Percentiles rank a stretch among this genome's conserved stretches.
phyloP scores from a whole-genome alignment of 208 protist genomes.

The Acanthamoeba castellanii region DNA sequence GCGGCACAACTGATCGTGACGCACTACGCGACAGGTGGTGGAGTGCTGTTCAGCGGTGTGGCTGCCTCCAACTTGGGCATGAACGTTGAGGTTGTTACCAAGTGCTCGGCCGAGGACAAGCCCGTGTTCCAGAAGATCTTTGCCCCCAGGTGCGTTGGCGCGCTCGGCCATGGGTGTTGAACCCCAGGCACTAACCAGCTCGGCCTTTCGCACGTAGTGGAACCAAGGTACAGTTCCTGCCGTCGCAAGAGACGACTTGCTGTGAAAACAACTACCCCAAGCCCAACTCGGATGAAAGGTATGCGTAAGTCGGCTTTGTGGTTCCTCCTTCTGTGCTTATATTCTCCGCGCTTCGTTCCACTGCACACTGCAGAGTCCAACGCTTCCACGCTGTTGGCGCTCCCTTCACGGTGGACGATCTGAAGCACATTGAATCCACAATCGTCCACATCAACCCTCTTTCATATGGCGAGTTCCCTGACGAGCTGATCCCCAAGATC shows the following conservation, averaged over 20 bases:
- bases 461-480: slow-evolving; percentile 62
- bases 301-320: neutral
- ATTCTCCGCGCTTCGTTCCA: neutral
- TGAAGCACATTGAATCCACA: slow-evolving; percentile 41
- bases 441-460: slow-evolving; percentile 65
- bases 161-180: neutral
- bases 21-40: neutral
- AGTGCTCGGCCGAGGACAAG: slow-evolving; percentile 51
- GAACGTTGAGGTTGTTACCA: slow-evolving; percentile 70
- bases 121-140: slow-evolving; percentile 42
- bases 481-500: slow-evolving; percentile 60
- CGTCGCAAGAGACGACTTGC: slow-evolving; percentile 20
- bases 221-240: slow-evolving; percentile 26
- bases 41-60: slow-evolving; percentile 52
- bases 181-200: neutral
- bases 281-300: slow-evolving; percentile 60
- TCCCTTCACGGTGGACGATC: slow-evolving; percentile 37
- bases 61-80: slow-evolving; percentile 66
- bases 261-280: slow-evolving; percentile 66
- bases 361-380: neutral
- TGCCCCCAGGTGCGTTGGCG: neutral
- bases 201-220: neutral
- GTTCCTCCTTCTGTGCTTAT: neutral
- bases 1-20: neutral
- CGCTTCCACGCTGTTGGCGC: slow-evolving; percentile 42